Conservation (phyloP, 2,329 filamentous ascomycete genomes). For the Claviceps pazoutovae region DNA sequence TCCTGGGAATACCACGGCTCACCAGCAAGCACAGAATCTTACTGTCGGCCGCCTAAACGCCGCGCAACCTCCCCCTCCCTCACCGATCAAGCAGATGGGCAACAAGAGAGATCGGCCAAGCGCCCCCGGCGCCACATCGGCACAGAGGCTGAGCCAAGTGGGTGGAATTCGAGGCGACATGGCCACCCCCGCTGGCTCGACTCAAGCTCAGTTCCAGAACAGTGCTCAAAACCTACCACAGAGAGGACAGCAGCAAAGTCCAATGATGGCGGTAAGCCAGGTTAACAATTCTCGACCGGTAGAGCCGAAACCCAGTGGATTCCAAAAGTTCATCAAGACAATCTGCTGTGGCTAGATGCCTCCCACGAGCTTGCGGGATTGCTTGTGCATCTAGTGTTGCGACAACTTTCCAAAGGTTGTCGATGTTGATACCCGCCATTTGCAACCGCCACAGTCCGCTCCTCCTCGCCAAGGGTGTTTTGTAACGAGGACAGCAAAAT, state of each 20-base stretch:
- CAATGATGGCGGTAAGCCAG: conserved; percentile 39
- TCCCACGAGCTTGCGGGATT: conserved; percentile 13
- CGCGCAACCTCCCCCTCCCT: conserved; percentile 78
- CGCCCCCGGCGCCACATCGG: conserved; percentile 57
- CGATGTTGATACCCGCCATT: not conserved
- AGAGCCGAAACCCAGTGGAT: conserved; percentile 64
- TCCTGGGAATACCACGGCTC: conserved; percentile 50
- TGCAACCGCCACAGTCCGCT: not conserved
- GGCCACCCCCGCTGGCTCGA: conserved; percentile 76
- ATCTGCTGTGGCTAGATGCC: conserved; percentile 68
- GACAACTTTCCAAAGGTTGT: conserved; percentile 12
- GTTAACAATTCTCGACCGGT: conserved; percentile 38
- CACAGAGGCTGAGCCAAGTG: conserved; percentile 64
- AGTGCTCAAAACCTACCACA: conserved; percentile 76
- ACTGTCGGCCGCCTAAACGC: conserved; percentile 86
- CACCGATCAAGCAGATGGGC: conserved; percentile 68
- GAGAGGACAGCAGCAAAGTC: conserved; percentile 45
- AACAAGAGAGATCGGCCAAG: conserved; percentile 65
- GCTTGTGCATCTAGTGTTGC: conserved; percentile 17
- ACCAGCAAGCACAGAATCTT: conserved; percentile 48
- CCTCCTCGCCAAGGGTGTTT: not conserved
- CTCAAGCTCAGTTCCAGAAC: conserved; percentile 92
- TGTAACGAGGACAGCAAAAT: not conserved
- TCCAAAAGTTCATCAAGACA: conserved; percentile 86
- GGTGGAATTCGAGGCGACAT: conserved; percentile 56